Percentiles rank a stretch among this genome's conserved stretches.
Evolutionary conservation across 805 yeast species (phyloP).

Genomic region (Saccharomycopsis javanensis): DNA sequence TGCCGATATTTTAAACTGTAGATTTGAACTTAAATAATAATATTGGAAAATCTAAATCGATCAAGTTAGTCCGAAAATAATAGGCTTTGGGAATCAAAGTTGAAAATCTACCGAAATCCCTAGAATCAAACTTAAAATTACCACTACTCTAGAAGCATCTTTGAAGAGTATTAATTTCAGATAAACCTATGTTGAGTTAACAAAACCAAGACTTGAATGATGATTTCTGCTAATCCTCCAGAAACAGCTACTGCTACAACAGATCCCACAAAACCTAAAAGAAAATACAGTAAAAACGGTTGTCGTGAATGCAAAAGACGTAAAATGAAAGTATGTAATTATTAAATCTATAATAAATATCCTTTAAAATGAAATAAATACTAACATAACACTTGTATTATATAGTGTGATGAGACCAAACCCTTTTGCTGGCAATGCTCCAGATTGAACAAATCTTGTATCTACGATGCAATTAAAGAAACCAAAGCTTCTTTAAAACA

Average conservation of each 20-base stretch:
- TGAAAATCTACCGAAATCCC: no score
- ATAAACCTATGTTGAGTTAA: no score
- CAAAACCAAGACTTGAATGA: no score
- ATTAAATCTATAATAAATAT: no score
- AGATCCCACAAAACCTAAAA: constrained; percentile 24
- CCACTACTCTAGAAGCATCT: no score
- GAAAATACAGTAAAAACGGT: constrained; percentile 37
- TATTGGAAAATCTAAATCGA: no score
- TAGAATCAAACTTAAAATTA: no score
- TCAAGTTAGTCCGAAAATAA: no score
- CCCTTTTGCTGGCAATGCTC: constrained; percentile 35
- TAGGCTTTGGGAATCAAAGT: no score
- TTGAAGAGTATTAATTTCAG: no score
- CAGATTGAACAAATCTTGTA: constrained; percentile 30
- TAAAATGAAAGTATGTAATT: constrained; percentile 28
- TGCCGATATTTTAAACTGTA: no score
- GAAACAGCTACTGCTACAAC: neutral
- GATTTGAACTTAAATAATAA: no score
- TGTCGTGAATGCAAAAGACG: constrained; percentile 38
- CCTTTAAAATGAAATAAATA: neutral
- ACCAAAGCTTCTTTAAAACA: constrained; percentile 25
- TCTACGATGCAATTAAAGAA: constrained; percentile 29
- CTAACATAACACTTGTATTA: neutral
- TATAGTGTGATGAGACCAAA: constrained; percentile 29
- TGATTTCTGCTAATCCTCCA: neutral